These are phyloP conservation scores for Saccharomyces pastorianus DNA, from an alignment of 1,139 yeast genomes.

Conservation along the genomic window DNA sequence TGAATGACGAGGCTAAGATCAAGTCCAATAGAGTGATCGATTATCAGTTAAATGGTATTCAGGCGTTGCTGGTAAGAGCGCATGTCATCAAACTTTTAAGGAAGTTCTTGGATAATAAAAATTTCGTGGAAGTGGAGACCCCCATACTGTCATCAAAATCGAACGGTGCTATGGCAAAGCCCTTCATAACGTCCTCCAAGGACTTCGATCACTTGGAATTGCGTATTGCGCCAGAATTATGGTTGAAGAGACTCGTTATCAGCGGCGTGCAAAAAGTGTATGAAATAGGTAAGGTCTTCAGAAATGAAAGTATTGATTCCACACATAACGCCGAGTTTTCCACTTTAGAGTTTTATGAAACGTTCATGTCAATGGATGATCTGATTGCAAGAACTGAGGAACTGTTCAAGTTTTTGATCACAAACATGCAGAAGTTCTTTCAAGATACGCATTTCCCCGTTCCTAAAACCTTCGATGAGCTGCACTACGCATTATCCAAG, in stretches of 20 bases:
- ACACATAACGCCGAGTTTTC: slow-evolving; percentile 98
- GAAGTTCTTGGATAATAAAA: slow-evolving; percentile 43
- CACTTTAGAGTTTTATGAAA: slow-evolving; percentile 93
- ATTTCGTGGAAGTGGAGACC: slow-evolving; percentile 77
- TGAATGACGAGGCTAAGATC: slow-evolving; percentile 48
- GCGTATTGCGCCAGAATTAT: slow-evolving; percentile 89
- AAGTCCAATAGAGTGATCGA: slow-evolving; percentile 67
- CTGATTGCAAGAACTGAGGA: slow-evolving; percentile 60
- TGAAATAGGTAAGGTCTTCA: slow-evolving; percentile 77
- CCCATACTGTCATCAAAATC: slow-evolving; percentile 67
- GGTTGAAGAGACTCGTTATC: slow-evolving; percentile 77
- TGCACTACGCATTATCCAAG: slow-evolving; percentile 35
- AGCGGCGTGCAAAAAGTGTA: slow-evolving; percentile 80
- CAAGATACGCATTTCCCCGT: slow-evolving; percentile 3
- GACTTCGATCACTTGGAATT: slow-evolving; percentile 44
- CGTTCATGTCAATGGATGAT: slow-evolving; percentile 88
- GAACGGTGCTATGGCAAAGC: slow-evolving; percentile 87
- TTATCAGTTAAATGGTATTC: slow-evolving; percentile 52
- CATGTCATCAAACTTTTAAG: slow-evolving; percentile 49
- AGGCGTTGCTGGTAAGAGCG: slow-evolving; percentile 48
- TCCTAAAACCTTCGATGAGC: slow-evolving; percentile 32
- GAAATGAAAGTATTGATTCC: slow-evolving; percentile 93
- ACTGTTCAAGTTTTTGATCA: slow-evolving; percentile 39
- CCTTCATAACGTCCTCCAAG: slow-evolving; percentile 55
- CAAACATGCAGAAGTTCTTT: slow-evolving; percentile 4